Conservation (phyloP, 2,329 filamentous ascomycete species). For the Colletotrichum orbiculare region DNA sequence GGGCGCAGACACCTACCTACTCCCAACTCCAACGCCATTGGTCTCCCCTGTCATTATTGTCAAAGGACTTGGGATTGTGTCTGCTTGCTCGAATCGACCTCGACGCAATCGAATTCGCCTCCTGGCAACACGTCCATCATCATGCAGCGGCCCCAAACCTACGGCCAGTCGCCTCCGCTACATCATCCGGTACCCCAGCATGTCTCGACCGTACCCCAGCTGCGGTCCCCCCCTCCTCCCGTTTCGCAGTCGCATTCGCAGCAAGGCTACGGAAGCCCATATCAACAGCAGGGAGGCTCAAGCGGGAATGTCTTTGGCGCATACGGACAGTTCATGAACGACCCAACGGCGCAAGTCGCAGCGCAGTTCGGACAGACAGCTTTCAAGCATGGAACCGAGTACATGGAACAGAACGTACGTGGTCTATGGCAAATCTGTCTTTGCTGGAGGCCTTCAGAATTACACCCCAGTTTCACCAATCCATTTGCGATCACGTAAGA, state of each 20-base stretch:
- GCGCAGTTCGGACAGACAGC: slow-evolving; percentile 94
- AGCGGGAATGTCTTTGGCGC: slow-evolving; percentile 70
- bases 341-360: slow-evolving; percentile 93
- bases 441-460: background rate
- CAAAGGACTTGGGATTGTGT: too few relatives aligned
- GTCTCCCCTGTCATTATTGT: too few relatives aligned
- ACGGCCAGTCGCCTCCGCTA: slow-evolving; percentile 90
- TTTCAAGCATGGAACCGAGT: slow-evolving; percentile 91
- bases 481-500: background rate
- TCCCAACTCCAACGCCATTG: too few relatives aligned
- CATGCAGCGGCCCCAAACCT: slow-evolving; percentile 88
- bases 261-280: slow-evolving; percentile 75
- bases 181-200: slow-evolving; percentile 98
- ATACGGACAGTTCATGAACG: slow-evolving; percentile 94
- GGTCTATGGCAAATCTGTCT: background rate
- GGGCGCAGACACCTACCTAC: too few relatives aligned
- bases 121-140: slow-evolving; percentile 41
- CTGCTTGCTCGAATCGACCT: background rate
- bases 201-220: slow-evolving; percentile 96
- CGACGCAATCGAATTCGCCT: slow-evolving; percentile 25
- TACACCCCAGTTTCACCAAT: too few relatives aligned
- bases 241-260: slow-evolving; percentile 75
- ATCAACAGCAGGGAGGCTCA: slow-evolving; percentile 72
- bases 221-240: slow-evolving; percentile 91
- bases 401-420: slow-evolving; percentile 92